Percentiles rank a stretch among this genome's conserved stretches.
Evolutionary conservation across 2,329 filamentous ascomycete genomes (phyloP).

Genomic region (Epicoccum nigrum): DNA sequence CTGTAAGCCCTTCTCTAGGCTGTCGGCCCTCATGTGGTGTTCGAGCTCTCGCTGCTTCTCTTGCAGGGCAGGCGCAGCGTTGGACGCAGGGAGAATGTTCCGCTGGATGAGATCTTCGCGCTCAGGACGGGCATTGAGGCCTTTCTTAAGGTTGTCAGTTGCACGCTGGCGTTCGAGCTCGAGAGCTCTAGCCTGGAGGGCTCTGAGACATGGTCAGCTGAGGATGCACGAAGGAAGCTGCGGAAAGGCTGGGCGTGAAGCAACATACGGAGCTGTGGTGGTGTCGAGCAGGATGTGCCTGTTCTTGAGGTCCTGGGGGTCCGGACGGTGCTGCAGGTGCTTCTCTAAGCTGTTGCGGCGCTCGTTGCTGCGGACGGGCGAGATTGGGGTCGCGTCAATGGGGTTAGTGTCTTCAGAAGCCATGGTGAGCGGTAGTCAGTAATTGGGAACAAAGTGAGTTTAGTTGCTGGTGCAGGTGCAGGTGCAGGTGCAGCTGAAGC

Average conservation of each 20-base stretch:
- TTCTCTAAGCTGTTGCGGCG: constrained; percentile 63
- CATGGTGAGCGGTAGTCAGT: constrained; percentile 33
- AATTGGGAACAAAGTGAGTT: constrained; percentile 10
- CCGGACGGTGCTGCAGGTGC: constrained; percentile 56
- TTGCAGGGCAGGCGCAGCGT: constrained; percentile 77
- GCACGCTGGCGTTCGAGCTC: constrained; percentile 70
- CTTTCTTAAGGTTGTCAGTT: constrained; percentile 68
- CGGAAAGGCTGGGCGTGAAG: constrained; percentile 2
- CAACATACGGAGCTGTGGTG: constrained; percentile 66
- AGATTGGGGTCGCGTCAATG: constrained; percentile 51
- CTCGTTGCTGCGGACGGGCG: constrained; percentile 58
- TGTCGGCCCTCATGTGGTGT: constrained; percentile 86
- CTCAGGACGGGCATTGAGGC: constrained; percentile 67
- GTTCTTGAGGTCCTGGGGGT: constrained; percentile 68
- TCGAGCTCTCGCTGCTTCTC: constrained; percentile 84
- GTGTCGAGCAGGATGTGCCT: constrained; percentile 72
- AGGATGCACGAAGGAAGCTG: neutral
- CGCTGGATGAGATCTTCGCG: constrained; percentile 79
- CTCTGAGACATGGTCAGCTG: constrained; percentile 46
- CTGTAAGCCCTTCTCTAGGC: constrained; percentile 84
- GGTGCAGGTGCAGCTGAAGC: constrained; percentile 10
- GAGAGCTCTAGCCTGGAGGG: constrained; percentile 65
- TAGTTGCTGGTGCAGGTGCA: constrained; percentile 7
- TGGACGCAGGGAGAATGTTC: constrained; percentile 84
- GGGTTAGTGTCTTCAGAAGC: constrained; percentile 30